phyloP scores from a whole-genome alignment of 2,329 filamentous ascomycete species.

The Pyrenophora seminiperda region DNA sequence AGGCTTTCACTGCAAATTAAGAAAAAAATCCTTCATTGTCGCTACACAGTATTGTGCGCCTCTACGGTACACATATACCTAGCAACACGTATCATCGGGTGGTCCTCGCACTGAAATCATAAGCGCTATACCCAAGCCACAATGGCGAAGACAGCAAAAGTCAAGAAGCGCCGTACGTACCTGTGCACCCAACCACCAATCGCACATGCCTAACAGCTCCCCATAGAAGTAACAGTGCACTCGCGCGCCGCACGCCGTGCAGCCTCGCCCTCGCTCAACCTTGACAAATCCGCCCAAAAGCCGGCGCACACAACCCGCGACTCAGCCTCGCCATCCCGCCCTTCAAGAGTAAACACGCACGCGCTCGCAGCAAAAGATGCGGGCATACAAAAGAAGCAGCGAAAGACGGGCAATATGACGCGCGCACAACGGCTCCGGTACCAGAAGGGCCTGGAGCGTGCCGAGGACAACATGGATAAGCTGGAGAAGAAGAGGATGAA shows the following conservation, averaged over 20 bases:
- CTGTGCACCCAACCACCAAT: neutral
- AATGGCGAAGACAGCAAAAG: conserved; percentile 55
- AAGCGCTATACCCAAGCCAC: neutral
- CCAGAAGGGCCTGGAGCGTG: conserved; percentile 56
- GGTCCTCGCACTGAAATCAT: neutral
- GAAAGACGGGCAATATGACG: conserved; percentile 50
- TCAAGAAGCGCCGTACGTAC: conserved; percentile 51
- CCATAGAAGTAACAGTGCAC: conserved; percentile 66
- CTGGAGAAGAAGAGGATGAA: conserved; percentile 61
- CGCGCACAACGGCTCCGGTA: conserved; percentile 60
- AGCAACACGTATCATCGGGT: too few relatives aligned
- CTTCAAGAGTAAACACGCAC: conserved; percentile 48
- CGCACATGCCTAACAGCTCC: conserved; percentile 14
- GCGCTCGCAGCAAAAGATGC: conserved; percentile 71
- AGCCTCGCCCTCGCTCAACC: conserved; percentile 70
- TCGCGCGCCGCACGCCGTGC: conserved; percentile 77
- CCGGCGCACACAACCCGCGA: conserved; percentile 45
- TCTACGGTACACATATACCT: neutral
- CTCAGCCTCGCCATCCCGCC: conserved; percentile 33
- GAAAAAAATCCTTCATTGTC: neutral
- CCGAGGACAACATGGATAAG: conserved; percentile 60
- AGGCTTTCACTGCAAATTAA: neutral
- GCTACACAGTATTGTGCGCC: neutral
- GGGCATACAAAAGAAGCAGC: conserved; percentile 73
- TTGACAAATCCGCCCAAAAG: conserved; percentile 70